Percentiles rank a stretch among this genome's conserved stretches.
These are phyloP conservation scores for Mycena chlorophos DNA, from an alignment of 768 basidiomycete species.

Conservation along the genomic window DNA sequence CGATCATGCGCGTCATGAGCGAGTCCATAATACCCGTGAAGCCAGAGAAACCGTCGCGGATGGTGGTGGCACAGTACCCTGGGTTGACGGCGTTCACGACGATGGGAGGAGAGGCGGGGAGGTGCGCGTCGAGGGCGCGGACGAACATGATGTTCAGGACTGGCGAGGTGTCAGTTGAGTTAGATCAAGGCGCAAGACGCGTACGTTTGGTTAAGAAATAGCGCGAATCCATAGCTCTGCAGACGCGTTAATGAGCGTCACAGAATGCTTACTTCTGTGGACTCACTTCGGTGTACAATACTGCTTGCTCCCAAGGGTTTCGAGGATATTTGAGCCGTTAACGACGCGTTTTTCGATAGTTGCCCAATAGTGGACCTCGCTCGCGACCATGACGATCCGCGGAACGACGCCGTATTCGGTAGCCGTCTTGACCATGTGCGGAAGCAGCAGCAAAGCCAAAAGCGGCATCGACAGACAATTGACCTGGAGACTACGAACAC, in stretches of 20 bases:
- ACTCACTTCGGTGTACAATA: slow-evolving; percentile 24
- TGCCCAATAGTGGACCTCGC: slow-evolving; percentile 28
- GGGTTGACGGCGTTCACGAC: slow-evolving; percentile 24
- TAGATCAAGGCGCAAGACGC: neutral
- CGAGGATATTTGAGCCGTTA: slow-evolving; percentile 19
- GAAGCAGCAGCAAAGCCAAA: slow-evolving; percentile 32
- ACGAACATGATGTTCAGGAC: slow-evolving; percentile 27
- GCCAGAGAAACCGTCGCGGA: slow-evolving; percentile 9
- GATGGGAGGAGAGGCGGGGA: slow-evolving; percentile 16
- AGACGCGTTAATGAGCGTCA: neutral
- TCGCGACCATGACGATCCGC: slow-evolving; percentile 31
- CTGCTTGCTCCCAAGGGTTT: slow-evolving; percentile 20
- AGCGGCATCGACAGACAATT: slow-evolving; percentile 36
- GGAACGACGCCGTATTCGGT: slow-evolving; percentile 11
- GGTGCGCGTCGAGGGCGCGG: slow-evolving; percentile 22
- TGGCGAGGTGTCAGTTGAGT: slow-evolving; percentile 4
- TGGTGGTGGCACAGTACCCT: slow-evolving; percentile 23
- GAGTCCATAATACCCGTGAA: slow-evolving; percentile 4
- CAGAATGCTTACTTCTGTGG: neutral
- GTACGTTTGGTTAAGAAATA: slow-evolving; percentile 23
- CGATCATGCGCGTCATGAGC: slow-evolving; percentile 14
- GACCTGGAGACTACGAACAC: slow-evolving; percentile 32
- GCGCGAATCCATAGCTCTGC: slow-evolving; percentile 8
- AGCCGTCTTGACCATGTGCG: slow-evolving; percentile 29
- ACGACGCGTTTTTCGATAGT: slow-evolving; percentile 10